These are phyloP conservation scores for Exserohilum rostratum DNA, from an alignment of 2,329 filamentous ascomycete species.

Conservation along the genomic window DNA sequence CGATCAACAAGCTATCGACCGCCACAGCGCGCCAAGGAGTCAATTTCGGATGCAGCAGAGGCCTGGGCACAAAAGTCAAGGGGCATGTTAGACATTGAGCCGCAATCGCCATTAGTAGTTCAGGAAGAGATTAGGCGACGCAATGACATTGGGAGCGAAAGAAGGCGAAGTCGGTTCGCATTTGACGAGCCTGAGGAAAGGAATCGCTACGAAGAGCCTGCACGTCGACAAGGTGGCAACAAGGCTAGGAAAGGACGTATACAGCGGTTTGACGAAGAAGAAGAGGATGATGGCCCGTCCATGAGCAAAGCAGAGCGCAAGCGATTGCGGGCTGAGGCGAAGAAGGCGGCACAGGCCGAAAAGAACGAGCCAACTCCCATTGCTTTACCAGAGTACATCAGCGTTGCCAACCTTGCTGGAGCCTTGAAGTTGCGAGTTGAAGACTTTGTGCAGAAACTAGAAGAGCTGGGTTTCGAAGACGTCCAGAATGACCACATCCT, in stretches of 20 bases:
- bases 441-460: constrained; percentile 75
- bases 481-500: constrained; percentile 82
- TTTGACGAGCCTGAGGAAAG: constrained; percentile 28
- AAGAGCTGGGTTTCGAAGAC: constrained; percentile 90
- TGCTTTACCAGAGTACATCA: constrained; percentile 88
- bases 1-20: constrained; percentile 14
- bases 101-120: constrained; percentile 11
- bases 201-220: constrained; percentile 42
- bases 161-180: constrained; percentile 35
- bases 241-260: constrained; percentile 26
- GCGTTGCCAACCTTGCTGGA: constrained; percentile 78
- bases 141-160: constrained; percentile 23
- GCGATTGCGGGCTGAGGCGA: constrained; percentile 41
- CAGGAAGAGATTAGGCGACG: constrained; percentile 28
- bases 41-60: constrained; percentile 36
- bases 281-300: constrained; percentile 28
- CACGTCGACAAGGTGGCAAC: constrained; percentile 28
- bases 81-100: constrained; percentile 20
- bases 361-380: constrained; percentile 57
- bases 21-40: constrained; percentile 19
- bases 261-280: constrained; percentile 34
- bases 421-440: constrained; percentile 73
- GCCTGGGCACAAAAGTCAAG: constrained; percentile 31
- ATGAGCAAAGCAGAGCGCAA: constrained; percentile 39
- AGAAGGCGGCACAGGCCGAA: constrained; percentile 40